Conservation (phyloP, 139 green algal genomes). For the Picochlorum sp. region DNA sequence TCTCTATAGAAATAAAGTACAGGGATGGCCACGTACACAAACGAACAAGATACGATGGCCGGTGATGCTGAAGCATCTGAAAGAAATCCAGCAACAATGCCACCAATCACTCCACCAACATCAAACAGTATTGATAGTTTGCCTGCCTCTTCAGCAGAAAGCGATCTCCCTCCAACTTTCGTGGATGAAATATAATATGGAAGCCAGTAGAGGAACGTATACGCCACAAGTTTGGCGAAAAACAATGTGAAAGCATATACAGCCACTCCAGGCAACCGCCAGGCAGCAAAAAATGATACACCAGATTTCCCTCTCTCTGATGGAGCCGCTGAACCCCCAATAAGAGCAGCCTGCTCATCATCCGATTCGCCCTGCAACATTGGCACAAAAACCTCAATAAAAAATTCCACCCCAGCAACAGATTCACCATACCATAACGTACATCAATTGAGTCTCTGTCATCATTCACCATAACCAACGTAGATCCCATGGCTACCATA, state of each 20-base stretch:
- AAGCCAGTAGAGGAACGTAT: conserved; percentile 98
- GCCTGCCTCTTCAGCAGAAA: conserved; percentile 62
- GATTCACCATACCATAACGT: background rate
- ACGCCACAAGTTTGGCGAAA: conserved; percentile 95
- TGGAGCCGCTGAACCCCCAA: background rate
- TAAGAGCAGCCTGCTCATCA: conserved; percentile 1
- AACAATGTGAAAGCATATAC: conserved; percentile 88
- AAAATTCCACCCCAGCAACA: background rate
- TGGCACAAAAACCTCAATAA: background rate
- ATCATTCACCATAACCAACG: conserved; percentile 27
- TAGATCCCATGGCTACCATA: conserved; percentile 29
- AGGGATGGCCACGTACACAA: conserved; percentile 75
- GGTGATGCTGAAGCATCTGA: conserved; percentile 63
- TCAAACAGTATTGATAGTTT: conserved; percentile 88
- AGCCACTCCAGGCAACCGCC: conserved; percentile 81
- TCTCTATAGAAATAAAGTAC: conserved; percentile 71
- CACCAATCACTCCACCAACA: conserved; percentile 81
- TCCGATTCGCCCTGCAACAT: conserved; percentile 17
- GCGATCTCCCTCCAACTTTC: conserved; percentile 50
- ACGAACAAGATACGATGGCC: conserved; percentile 58
- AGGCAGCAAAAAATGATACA: conserved; percentile 72
- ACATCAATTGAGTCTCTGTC: conserved; percentile 11
- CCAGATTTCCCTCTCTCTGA: conserved; percentile 24
- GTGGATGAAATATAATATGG: conserved; percentile 90
- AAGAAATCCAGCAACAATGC: conserved; percentile 76